Conservation (phyloP, 495 filamentous ascomycete species). For the Neurospora tetraspora region DNA sequence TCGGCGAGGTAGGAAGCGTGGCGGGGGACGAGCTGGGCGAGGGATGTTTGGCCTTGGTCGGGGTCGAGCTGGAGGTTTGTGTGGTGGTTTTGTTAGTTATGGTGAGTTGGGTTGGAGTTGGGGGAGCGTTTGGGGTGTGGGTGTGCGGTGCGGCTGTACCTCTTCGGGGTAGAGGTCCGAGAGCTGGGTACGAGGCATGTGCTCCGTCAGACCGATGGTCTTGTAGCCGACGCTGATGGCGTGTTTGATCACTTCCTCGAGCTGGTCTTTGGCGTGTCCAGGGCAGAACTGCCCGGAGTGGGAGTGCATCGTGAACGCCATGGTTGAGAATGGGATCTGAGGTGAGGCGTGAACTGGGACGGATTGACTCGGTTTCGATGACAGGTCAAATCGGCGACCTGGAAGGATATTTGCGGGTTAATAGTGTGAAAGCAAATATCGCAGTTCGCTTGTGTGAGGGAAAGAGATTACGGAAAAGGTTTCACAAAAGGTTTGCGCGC, state of each 20-base stretch:
- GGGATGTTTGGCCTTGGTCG: slow-evolving; percentile 23
- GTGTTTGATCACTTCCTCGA: slow-evolving; percentile 72
- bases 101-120: slow-evolving; percentile 7
- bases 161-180: slow-evolving; percentile 91
- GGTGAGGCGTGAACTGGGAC: not conserved
- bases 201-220: slow-evolving; percentile 86
- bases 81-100: slow-evolving; percentile 5
- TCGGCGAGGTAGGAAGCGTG: slow-evolving; percentile 64
- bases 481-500: not conserved
- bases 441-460: not conserved
- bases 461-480: not conserved
- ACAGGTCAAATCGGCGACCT: not conserved
- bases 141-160: slow-evolving; percentile 30
- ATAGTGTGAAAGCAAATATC: not conserved
- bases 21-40: slow-evolving; percentile 36
- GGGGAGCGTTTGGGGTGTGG: not conserved
- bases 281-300: slow-evolving; percentile 97
- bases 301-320: slow-evolving; percentile 98
- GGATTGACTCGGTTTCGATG: not conserved
- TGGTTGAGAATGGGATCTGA: slow-evolving; percentile 21
- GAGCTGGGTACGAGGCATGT: slow-evolving; percentile 70
- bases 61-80: slow-evolving; percentile 20
- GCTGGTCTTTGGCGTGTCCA: slow-evolving; percentile 69
- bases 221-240: slow-evolving; percentile 73
- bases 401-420: not conserved